Conservation (phyloP, 2,329 filamentous ascomycete species). For the Sporothrix protearum region DNA sequence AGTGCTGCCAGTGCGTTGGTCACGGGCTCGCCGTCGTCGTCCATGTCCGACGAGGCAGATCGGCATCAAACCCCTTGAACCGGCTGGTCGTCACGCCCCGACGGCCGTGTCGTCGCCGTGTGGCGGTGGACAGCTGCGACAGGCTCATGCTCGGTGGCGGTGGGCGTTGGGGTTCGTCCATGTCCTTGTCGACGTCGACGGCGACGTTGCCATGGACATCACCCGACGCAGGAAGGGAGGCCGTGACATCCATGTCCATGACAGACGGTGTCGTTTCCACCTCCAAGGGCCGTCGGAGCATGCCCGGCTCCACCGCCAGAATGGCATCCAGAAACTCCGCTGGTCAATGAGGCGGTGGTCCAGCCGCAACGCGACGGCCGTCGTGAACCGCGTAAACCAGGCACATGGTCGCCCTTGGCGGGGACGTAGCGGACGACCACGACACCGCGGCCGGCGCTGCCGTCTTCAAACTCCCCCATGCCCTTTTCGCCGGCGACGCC, state of each 20-base stretch:
- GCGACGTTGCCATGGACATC: not conserved
- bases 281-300: constrained; percentile 66
- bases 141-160: constrained; percentile 30
- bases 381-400: constrained; percentile 70
- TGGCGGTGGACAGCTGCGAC: constrained; percentile 25
- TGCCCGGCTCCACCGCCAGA: constrained; percentile 70
- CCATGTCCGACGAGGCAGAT: constrained; percentile 43
- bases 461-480: constrained; percentile 60
- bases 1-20: not conserved
- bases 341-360: constrained; percentile 83
- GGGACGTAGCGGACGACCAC: constrained; percentile 72
- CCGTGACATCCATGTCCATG: not conserved
- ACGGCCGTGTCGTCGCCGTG: constrained; percentile 23
- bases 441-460: constrained; percentile 64
- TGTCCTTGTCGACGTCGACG: no score
- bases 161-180: not conserved
- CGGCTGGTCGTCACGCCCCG: constrained; percentile 39
- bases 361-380: constrained; percentile 64
- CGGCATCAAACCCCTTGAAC: constrained; percentile 69
- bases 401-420: constrained; percentile 50
- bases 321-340: constrained; percentile 92
- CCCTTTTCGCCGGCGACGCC: constrained; percentile 71
- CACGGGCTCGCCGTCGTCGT: not conserved
- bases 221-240: no score
- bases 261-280: constrained; percentile 37